A percentile compares a stretch with the other conserved stretches of the same genome.
phyloP scores from a whole-genome alignment of 2,329 filamentous ascomycete genomes.

The Trichoderma atroviride region DNA sequence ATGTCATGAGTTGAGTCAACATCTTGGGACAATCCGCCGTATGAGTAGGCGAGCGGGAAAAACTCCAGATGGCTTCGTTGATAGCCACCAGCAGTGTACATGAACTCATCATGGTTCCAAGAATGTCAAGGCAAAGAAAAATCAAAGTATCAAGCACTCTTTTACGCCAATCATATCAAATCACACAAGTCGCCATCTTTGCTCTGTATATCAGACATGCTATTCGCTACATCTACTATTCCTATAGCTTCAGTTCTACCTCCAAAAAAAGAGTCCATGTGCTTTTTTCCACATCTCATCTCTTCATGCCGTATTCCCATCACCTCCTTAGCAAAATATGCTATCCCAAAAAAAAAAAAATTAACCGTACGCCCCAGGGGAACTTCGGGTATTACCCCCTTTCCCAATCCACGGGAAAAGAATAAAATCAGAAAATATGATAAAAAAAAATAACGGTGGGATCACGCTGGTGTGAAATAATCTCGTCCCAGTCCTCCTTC shows the following conservation, averaged over 20 bases:
- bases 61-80: not conserved
- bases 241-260: slow-evolving; percentile 5
- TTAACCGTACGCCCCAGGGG: slow-evolving; percentile 28
- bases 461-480: slow-evolving; percentile 33
- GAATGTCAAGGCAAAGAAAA: not conserved
- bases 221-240: slow-evolving; percentile 28
- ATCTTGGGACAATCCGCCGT: not conserved
- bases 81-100: not conserved
- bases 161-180: not conserved
- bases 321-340: slow-evolving; percentile 10
- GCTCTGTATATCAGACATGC: slow-evolving; percentile 17
- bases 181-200: not conserved
- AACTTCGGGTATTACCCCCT: slow-evolving; percentile 24
- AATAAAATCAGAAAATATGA: slow-evolving; percentile 1
- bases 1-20: not conserved
- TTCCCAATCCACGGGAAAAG: slow-evolving; percentile 28
- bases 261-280: slow-evolving; percentile 4
- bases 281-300: slow-evolving; percentile 25
- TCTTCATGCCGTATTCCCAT: not conserved
- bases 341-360: slow-evolving; percentile 27
- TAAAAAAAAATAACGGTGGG: slow-evolving; percentile 31
- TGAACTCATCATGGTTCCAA: not conserved
- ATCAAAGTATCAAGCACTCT: not conserved
- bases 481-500: slow-evolving; percentile 31
- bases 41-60: not conserved